Evolutionary conservation across 2,329 filamentous ascomycete genomes (phyloP).

Genomic region (Diaporthe ampelina): DNA sequence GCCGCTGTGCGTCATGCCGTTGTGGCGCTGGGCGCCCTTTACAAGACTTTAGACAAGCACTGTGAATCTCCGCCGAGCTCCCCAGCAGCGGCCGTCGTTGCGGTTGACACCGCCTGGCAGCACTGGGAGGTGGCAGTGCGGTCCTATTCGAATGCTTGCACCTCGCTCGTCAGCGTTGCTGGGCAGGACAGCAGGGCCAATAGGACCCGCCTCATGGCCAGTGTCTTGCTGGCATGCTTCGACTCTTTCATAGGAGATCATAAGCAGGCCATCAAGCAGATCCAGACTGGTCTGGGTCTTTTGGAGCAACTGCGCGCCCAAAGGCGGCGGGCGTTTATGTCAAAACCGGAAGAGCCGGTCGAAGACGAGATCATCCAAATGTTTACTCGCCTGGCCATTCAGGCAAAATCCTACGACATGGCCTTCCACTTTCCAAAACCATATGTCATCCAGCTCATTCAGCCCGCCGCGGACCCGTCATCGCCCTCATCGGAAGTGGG

Average conservation of each 20-base stretch:
- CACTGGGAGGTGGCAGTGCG: constrained; percentile 74
- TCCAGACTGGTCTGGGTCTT: constrained; percentile 69
- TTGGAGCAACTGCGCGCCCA: constrained; percentile 67
- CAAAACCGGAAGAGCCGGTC: constrained; percentile 61
- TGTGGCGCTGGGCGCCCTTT: constrained; percentile 75
- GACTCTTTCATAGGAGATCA: constrained; percentile 77
- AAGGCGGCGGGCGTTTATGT: constrained; percentile 55
- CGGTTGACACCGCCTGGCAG: constrained; percentile 55
- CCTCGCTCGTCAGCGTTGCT: constrained; percentile 61
- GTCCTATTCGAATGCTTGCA: constrained; percentile 71
- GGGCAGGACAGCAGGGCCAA: constrained; percentile 60
- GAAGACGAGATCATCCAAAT: constrained; percentile 73
- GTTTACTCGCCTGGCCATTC: constrained; percentile 74
- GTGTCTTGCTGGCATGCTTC: constrained; percentile 76
- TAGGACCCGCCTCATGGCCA: constrained; percentile 73
- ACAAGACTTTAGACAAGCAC: constrained; percentile 74
- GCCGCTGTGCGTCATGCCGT: constrained; percentile 75
- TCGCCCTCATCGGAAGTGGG: constrained; percentile 60
- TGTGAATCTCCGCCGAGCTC: constrained; percentile 65
- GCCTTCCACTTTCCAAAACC: constrained; percentile 76
- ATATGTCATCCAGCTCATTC: constrained; percentile 68
- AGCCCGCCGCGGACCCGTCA: constrained; percentile 51
- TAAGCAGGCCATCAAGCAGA: constrained; percentile 71
- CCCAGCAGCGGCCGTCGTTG: constrained; percentile 52
- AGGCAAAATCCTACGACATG: constrained; percentile 78